Conservation (phyloP, 1,284 basidiomycete genomes). For the Paramarasmius palmivorus region DNA sequence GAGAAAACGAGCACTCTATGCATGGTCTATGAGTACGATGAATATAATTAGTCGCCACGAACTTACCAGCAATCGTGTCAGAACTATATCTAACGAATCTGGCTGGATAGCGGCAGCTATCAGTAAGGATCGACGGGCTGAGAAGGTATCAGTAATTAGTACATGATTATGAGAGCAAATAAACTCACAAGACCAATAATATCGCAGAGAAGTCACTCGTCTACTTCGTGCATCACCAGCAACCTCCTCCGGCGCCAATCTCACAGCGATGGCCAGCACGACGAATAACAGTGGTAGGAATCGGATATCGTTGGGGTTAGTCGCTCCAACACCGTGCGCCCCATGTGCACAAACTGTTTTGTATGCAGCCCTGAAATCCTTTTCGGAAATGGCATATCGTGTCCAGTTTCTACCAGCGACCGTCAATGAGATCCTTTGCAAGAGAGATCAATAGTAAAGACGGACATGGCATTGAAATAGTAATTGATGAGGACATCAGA, state of each 20-base stretch:
- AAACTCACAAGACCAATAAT: slow-evolving; percentile 90
- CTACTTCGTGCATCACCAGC: slow-evolving; percentile 76
- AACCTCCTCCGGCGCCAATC: slow-evolving; percentile 83
- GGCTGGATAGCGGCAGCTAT: slow-evolving; percentile 90
- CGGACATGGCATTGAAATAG: slow-evolving; percentile 77
- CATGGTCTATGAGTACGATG: slow-evolving; percentile 17
- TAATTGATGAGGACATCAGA: slow-evolving; percentile 76
- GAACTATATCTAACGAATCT: slow-evolving; percentile 87
- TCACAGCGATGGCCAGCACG: slow-evolving; percentile 87
- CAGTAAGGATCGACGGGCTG: slow-evolving; percentile 82
- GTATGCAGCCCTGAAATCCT: slow-evolving; percentile 82
- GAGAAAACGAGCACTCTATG: slow-evolving; percentile 87
- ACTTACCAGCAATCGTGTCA: slow-evolving; percentile 78
- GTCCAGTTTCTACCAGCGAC: slow-evolving; percentile 81
- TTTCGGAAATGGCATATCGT: slow-evolving; percentile 90
- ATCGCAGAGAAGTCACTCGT: slow-evolving; percentile 79
- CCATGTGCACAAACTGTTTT: slow-evolving; percentile 78
- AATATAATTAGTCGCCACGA: slow-evolving; percentile 10
- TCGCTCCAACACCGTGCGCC: slow-evolving; percentile 53
- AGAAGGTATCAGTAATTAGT: slow-evolving; percentile 17
- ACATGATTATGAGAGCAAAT: slow-evolving; percentile 15
- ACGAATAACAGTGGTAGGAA: slow-evolving; percentile 92
- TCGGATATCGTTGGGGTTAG: slow-evolving; percentile 80
- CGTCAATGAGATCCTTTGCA: slow-evolving; percentile 13
- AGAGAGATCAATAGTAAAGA: slow-evolving; percentile 16